phyloP scores from a whole-genome alignment of 2,329 filamentous ascomycete species.

The Parascedosporium putredinis region DNA sequence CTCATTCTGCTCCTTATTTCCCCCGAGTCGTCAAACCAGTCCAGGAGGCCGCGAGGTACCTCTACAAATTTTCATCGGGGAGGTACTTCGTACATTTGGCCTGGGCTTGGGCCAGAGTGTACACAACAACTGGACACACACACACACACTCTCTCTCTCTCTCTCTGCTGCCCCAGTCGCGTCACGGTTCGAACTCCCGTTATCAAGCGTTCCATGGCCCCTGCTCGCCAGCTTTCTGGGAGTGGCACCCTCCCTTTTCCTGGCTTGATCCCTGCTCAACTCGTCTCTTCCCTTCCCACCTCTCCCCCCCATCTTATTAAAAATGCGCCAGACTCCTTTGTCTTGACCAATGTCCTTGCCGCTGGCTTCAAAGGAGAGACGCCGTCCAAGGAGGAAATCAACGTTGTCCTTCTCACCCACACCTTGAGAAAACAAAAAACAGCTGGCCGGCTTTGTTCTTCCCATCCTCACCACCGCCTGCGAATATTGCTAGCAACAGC shows the following conservation, averaged over 20 bases:
- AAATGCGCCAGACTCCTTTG: background rate
- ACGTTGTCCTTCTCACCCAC: no score
- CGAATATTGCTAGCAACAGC: background rate
- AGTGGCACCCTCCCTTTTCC: no score
- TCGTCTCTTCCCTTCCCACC: background rate
- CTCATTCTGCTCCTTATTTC: no score
- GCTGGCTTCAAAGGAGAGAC: background rate
- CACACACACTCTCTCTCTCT: no score
- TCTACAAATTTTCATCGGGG: background rate
- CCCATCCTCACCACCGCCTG: background rate
- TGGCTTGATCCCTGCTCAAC: no score
- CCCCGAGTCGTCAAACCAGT: no score
- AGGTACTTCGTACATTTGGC: no score
- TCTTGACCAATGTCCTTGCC: background rate
- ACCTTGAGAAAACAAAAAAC: no score
- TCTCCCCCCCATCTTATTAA: background rate
- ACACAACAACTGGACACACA: no score
- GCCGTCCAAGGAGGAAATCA: background rate
- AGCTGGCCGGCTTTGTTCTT: background rate
- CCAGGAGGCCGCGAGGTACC: no score
- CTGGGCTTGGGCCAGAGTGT: no score
- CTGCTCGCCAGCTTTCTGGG: background rate
- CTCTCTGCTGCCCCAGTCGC: background rate
- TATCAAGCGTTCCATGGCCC: background rate
- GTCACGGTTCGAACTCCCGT: background rate